A percentile compares a stretch with the other conserved stretches of the same genome.
These are phyloP conservation scores for Scheffersomyces cryptocercus DNA, from an alignment of 1,139 yeast genomes.

Conservation along the genomic window DNA sequence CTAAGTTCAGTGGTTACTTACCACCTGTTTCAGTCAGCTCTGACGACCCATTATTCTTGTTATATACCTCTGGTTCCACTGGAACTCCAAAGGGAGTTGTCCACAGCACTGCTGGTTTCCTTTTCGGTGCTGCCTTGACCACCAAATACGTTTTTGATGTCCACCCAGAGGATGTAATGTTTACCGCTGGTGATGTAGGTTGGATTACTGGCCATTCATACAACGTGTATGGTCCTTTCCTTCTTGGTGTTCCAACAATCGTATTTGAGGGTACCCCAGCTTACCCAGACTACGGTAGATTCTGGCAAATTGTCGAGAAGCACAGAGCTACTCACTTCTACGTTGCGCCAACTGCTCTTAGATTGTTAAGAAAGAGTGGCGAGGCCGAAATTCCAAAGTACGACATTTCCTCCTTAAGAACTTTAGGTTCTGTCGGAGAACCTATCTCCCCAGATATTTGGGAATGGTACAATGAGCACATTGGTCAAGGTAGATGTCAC, in stretches of 20 bases:
- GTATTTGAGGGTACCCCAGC: constrained; percentile 98
- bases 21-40: constrained; percentile 88
- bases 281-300: constrained; percentile 93
- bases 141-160: constrained; percentile 93
- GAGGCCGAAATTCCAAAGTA: constrained; percentile 80
- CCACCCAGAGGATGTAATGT: constrained; percentile 82
- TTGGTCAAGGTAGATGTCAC: constrained; percentile 85
- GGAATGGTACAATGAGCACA: constrained; percentile 96
- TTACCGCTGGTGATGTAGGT: constrained; percentile 99
- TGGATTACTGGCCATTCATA: constrained; percentile 99
- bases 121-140: constrained; percentile 92
- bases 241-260: constrained; percentile 85
- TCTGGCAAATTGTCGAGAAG: constrained; percentile 94
- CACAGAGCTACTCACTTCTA: constrained; percentile 95
- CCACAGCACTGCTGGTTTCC: constrained; percentile 91
- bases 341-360: constrained; percentile 97
- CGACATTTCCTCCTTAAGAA: constrained; percentile 87
- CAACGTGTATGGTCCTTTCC: constrained; percentile 90
- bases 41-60: constrained; percentile 91
- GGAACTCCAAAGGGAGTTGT: constrained; percentile 99
- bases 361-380: constrained; percentile 94
- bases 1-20: constrained; percentile 77
- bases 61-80: constrained; percentile 95
- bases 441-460: constrained; percentile 98
- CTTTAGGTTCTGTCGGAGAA: constrained; percentile 97